A percentile compares a stretch with the other conserved stretches of the same genome.
Evolutionary conservation across 108 stramenopile genomes (phyloP).

Genomic region (Nitzschia sp.): DNA sequence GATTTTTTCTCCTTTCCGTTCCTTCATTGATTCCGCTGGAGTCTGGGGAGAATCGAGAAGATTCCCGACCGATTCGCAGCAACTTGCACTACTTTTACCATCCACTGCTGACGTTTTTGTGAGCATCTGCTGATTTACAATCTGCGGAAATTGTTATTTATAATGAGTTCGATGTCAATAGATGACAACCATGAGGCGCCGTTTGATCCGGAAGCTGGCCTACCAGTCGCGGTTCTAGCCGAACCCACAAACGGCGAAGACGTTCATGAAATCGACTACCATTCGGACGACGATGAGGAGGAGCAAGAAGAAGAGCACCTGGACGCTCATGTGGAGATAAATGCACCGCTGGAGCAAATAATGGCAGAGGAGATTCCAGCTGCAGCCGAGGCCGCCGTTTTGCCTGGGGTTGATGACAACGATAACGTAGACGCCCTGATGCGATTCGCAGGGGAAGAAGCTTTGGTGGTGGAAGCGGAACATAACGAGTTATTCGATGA

Average conservation of each 20-base stretch:
- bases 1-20: too few relatives aligned
- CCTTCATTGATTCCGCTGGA: too few relatives aligned
- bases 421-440: neutral
- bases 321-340: neutral
- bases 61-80: too few relatives aligned
- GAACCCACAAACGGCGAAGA: constrained; percentile 2
- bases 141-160: too few relatives aligned
- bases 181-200: too few relatives aligned
- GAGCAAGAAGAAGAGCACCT: neutral
- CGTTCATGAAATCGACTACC: constrained; percentile 1
- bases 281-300: neutral
- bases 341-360: neutral
- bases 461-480: neutral
- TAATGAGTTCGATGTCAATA: too few relatives aligned
- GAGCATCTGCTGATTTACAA: too few relatives aligned
- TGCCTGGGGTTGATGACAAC: neutral
- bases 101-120: too few relatives aligned
- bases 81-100: too few relatives aligned
- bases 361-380: neutral
- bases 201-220: constrained; percentile 10
- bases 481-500: neutral
- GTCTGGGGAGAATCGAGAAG: too few relatives aligned
- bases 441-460: neutral
- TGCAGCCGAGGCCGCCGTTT: neutral
- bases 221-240: constrained; percentile 20